Evolutionary conservation across 345 rosid species (phyloP), one percentile per base, ranked within the genome.

Genomic region (Mangifera indica): DNA sequence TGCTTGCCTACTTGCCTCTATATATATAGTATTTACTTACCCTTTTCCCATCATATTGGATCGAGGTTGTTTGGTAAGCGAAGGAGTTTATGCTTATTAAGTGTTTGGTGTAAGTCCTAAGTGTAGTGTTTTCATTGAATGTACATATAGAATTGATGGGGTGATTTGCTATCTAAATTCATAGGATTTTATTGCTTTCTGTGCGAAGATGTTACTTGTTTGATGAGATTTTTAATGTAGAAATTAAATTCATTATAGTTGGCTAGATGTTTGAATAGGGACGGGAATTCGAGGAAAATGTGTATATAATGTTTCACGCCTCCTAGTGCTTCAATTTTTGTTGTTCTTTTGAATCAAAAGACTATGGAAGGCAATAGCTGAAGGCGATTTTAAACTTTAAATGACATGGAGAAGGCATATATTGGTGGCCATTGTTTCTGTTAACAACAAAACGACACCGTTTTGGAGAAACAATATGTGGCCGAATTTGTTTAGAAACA

Each of bases 101-200:
- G 65, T 88, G 90, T 85, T 88, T 76, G 93, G 76, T 60, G 66
- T 79, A 85, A 84, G 80, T 83, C 77, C 84, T 55, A 60, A 82
- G 1, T 57, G 83, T 72, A 22, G 49, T 51, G 24, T 24, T 8
- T 14, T 20, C 40, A 24, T 24, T 42, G 63, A 40, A n/a, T n/a
- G n/a, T n/a, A n/a, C n/a, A n/a, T n/a, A n/a, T n/a, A n/a, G n/a
- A n/a, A 14, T 69, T 5, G 46, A 12, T 34, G 48, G 29, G 60
- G 45, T 52, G 34, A 4, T 67, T 20, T 37, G 42, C 7, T 25
- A n/a, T 44, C 3, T 32, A 17, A 18, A 26, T n/a, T 17, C 1
- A 17, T 14, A 64, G 12, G 53, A 20, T 48, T 44, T 12, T 4
- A 2, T 45, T 15, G n/a, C 11, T 21, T 34, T 52, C 5, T 52